These are phyloP conservation scores for Domatiomyces catenatus DNA, from an alignment of 2,329 filamentous ascomycete species.

Conservation along the genomic window DNA sequence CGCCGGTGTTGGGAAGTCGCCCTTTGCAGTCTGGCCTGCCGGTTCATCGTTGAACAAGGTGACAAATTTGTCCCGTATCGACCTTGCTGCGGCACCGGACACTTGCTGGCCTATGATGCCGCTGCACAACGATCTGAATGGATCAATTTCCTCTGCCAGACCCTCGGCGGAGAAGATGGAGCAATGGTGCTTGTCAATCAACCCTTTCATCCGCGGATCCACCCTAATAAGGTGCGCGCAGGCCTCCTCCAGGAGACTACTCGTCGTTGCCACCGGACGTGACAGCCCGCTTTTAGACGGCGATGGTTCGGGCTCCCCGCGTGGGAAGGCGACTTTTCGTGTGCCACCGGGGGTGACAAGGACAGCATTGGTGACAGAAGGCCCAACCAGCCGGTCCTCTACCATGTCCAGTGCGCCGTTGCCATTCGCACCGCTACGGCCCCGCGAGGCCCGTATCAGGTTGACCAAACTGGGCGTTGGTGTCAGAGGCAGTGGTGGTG, in stretches of 20 bases:
- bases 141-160: slow-evolving; percentile 71
- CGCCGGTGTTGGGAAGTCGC: slow-evolving; percentile 58
- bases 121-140: slow-evolving; percentile 67
- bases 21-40: slow-evolving; percentile 15
- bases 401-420: slow-evolving; percentile 25
- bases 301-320: slow-evolving; percentile 22
- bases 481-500: slow-evolving; percentile 25
- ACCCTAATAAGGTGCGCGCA: slow-evolving; percentile 56
- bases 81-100: slow-evolving; percentile 75
- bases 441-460: slow-evolving; percentile 29
- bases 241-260: slow-evolving; percentile 59
- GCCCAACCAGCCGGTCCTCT: slow-evolving; percentile 31
- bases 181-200: slow-evolving; percentile 64
- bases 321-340: slow-evolving; percentile 34
- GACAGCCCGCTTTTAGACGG: slow-evolving; percentile 25
- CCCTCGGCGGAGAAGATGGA: slow-evolving; percentile 66
- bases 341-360: slow-evolving; percentile 34
- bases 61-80: slow-evolving; percentile 77
- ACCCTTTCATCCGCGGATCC: slow-evolving; percentile 53
- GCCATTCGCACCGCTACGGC: slow-evolving; percentile 27
- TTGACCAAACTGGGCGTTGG: slow-evolving; percentile 36
- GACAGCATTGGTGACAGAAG: slow-evolving; percentile 33
- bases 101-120: slow-evolving; percentile 96
- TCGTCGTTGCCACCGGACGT: slow-evolving; percentile 44
- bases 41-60: slow-evolving; percentile 45